Evolutionary conservation across 805 yeast genomes (phyloP), one percentile per base, ranked within the genome.

Genomic region (Lachancea nothofagi): DNA sequence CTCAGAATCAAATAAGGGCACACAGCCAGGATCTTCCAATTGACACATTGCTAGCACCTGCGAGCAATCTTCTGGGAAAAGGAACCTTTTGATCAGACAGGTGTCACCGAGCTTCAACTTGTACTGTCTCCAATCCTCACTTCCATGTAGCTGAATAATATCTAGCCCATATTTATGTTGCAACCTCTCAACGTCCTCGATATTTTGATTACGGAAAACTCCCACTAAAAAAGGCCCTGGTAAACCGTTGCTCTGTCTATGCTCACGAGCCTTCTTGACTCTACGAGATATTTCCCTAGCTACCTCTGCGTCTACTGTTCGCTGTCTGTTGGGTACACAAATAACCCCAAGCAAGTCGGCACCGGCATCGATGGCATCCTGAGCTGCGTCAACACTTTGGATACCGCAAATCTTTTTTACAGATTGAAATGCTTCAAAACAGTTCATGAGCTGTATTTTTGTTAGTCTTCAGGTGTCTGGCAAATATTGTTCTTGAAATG

Each of bases 141-240:
- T 70, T 7, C 97, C 98, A 59, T 93, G 98, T 9, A 93, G 63
- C 57, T 93, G 98, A 1, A 93, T 83, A 19, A 86, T 65, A 59
- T 93, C 97, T 3, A 88, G 55, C 1, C 65, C 64, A 12, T 80
- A 59, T 6, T 69, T 71, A 1, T 47, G 41, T 24, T 59, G 59
- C 2, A 71, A 51, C 7, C 48, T 41, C 29, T 68, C 56, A 1
- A 90, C 82, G 10, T 80, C 83, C 2, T 74, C 79, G 3, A 82
- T 52, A 0, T 80, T 53, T 59, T 89, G 97, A 57, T 93, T 86
- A 43, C 89, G 69, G 65, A 90, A 87, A 3, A 90, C 98, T 1
- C 97, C 98, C 2, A 88, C 96, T 2, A 83, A 59, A 48, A 68
- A 75, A 0, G 93, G 93, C 0, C 88, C 85, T 8, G 35, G 35